Evolutionary conservation across 805 yeast species (phyloP).

Genomic region (Wickerhamomyces alni): DNA sequence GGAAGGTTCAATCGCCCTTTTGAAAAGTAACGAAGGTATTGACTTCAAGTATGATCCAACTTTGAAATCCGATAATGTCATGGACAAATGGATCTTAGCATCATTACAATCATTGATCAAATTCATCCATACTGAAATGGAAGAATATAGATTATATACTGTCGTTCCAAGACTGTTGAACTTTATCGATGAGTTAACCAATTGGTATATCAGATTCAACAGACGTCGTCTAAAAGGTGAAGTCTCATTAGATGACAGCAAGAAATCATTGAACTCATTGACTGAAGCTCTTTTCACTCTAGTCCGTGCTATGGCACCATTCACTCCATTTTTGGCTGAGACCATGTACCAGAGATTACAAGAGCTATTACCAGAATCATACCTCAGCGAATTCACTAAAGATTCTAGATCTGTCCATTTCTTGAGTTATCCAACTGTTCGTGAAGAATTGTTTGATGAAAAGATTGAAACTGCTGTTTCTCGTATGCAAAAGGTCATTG

Average conservation of each 20-base stretch:
- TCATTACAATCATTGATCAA: conserved; percentile 88
- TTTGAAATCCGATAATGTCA: conserved; percentile 71
- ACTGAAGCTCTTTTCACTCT: conserved; percentile 86
- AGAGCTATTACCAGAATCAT: conserved; percentile 52
- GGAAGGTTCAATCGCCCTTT: conserved; percentile 86
- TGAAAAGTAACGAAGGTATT: conserved; percentile 65
- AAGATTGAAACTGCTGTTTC: conserved; percentile 82
- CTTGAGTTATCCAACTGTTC: conserved; percentile 82
- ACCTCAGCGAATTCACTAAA: conserved; percentile 41
- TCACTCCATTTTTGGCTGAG: conserved; percentile 94
- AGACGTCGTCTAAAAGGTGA: conserved; percentile 98
- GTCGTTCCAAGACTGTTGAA: conserved; percentile 90
- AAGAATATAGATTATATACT: conserved; percentile 82
- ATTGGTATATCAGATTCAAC: conserved; percentile 98
- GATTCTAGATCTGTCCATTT: conserved; percentile 89
- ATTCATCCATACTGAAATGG: conserved; percentile 87
- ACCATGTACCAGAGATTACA: conserved; percentile 75
- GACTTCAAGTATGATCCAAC: conserved; percentile 69
- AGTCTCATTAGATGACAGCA: conserved; percentile 77
- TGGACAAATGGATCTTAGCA: conserved; percentile 97
- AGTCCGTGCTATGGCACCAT: conserved; percentile 97
- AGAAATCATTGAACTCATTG: conserved; percentile 83
- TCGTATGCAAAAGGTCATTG: conserved; percentile 96
- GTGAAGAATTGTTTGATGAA: conserved; percentile 74
- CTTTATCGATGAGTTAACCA: conserved; percentile 90